phyloP scores from a whole-genome alignment of 441 rosid genomes.

The Cnidoscolus chayamansa region DNA sequence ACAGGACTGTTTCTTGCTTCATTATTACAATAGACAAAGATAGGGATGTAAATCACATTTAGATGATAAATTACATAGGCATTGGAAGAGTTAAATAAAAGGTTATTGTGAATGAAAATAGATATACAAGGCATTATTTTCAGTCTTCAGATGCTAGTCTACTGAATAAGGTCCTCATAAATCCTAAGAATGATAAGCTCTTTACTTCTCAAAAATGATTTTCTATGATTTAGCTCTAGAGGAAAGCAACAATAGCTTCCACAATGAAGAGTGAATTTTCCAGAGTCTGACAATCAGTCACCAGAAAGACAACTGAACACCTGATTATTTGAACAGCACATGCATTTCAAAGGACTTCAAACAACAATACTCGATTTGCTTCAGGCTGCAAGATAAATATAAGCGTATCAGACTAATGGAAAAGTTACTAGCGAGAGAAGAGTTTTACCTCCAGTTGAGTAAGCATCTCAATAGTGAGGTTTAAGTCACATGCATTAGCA shows the following conservation, averaged over 20 bases:
- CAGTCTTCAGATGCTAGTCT: neutral
- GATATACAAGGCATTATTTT: neutral
- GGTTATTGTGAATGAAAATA: neutral
- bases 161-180: neutral
- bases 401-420: slow-evolving; percentile 17
- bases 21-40: neutral
- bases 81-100: neutral
- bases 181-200: neutral
- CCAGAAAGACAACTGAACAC: neutral
- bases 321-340: slow-evolving; percentile 15
- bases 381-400: neutral
- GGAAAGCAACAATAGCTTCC: neutral
- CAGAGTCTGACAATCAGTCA: neutral
- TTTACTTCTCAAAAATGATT: neutral
- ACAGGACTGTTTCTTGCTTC: slow-evolving; percentile 1
- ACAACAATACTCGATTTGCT: neutral
- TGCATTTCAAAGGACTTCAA: slow-evolving; percentile 7
- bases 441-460: slow-evolving; percentile 86
- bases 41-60: neutral
- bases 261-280: neutral
- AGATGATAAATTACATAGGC: neutral
- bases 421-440: slow-evolving; percentile 17
- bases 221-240: neutral
- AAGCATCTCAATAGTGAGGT: slow-evolving; percentile 89
- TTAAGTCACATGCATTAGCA: slow-evolving; percentile 85